Percentiles rank a stretch among this genome's conserved stretches.
Evolutionary conservation across 345 rosid genomes (phyloP).

Genomic region (Limnanthes douglasii): DNA sequence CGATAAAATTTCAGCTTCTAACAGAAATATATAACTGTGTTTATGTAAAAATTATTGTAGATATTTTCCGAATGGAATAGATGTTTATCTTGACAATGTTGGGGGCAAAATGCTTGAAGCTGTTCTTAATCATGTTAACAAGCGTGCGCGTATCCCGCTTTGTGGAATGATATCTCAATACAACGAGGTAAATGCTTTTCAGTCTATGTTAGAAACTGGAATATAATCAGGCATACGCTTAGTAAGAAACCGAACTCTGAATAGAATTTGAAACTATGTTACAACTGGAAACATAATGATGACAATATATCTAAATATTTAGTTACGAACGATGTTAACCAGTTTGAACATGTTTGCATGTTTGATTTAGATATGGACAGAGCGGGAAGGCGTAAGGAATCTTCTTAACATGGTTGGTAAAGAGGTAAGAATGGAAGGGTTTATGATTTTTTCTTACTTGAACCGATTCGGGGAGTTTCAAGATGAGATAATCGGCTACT

Average conservation of each 20-base stretch:
- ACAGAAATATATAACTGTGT: not conserved
- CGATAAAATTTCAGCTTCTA: not conserved
- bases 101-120: conserved; percentile 44
- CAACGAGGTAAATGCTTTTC: conserved; percentile 15
- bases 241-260: too few species aligned
- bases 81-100: conserved; percentile 32
- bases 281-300: not conserved
- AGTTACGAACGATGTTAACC: not conserved
- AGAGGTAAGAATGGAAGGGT: conserved; percentile 36
- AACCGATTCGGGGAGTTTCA: conserved; percentile 16
- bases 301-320: not conserved
- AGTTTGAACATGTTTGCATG: not conserved
- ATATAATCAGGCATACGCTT: too few species aligned
- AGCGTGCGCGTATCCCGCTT: conserved; percentile 14
- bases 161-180: conserved; percentile 45
- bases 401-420: conserved; percentile 29
- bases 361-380: conserved; percentile 19
- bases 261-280: too few species aligned
- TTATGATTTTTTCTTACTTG: conserved; percentile 12
- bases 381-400: conserved; percentile 30
- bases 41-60: conserved; percentile 4
- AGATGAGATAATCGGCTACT: conserved; percentile 15
- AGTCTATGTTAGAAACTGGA: not conserved
- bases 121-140: conserved; percentile 32
- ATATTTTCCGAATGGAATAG: conserved; percentile 30